A percentile compares a stretch with the other conserved stretches of the same genome.
phyloP scores from a whole-genome alignment of 495 filamentous ascomycete genomes.

The Lasiosphaeriaceae sp. region DNA sequence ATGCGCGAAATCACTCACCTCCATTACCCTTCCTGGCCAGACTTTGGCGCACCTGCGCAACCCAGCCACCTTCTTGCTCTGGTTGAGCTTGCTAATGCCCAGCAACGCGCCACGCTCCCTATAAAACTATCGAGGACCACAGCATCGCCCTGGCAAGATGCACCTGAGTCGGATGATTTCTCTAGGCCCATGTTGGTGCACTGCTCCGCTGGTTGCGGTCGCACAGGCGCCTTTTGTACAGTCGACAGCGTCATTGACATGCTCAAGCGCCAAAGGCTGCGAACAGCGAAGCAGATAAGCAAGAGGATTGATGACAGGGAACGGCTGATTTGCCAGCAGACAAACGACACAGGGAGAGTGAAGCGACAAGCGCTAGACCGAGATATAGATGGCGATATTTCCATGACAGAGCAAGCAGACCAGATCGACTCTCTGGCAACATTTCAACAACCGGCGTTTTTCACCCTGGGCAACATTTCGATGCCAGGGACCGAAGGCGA shows the following conservation, averaged over 20 bases:
- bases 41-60: conserved; percentile 90
- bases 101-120: conserved; percentile 43
- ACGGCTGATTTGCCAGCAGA: conserved; percentile 6
- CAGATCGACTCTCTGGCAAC: conserved; percentile 11
- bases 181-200: conserved; percentile 81
- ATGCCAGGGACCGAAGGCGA: background rate
- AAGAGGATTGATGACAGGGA: conserved; percentile 38
- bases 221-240: conserved; percentile 94
- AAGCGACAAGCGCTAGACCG: conserved; percentile 7
- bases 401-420: conserved; percentile 24
- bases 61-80: conserved; percentile 79
- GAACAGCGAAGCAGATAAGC: conserved; percentile 24
- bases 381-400: conserved; percentile 42
- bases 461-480: background rate
- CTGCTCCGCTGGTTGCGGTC: conserved; percentile 91
- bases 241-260: conserved; percentile 93
- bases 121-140: conserved; percentile 37
- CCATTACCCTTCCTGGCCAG: conserved; percentile 92
- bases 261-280: conserved; percentile 71
- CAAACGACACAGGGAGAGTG: conserved; percentile 1
- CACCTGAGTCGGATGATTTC: conserved; percentile 49
- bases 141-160: conserved; percentile 33
- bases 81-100: conserved; percentile 77
- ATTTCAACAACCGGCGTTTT: background rate
- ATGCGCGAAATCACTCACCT: conserved; percentile 93